Base-by-base conservation (phyloP, 164 flowering plant genomes). In the Saururus chinensis region DNA sequence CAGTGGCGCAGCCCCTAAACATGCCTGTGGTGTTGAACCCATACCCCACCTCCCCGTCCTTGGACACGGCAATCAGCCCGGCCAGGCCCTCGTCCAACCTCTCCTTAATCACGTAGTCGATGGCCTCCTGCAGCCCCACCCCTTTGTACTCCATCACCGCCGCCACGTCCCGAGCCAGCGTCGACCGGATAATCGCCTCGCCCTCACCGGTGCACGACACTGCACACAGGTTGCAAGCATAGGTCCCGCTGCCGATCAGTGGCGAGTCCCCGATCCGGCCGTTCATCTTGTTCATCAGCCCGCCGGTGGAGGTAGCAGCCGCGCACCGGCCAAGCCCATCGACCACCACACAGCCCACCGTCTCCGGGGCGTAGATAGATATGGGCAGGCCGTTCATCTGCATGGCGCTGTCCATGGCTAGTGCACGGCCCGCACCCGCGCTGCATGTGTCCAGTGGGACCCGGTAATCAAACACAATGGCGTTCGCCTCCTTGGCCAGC, bases 81-180 rank as follows among this genome's bases (percentile, higher is more conserved):
- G 97, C 99, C 64, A 63, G 35, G 24, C 99, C 99, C 37, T 83
- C 83, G 24, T 90, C 96, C 35, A 93, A 69, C 78, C 93, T 76
- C 60, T 82, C 81, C 65, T 78, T 81, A 8, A 93, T 76, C 65
- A 85, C 97, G 64, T 37, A 88, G 57, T 85, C 88, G 59, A 88
- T 92, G 0, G 98, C 98, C 41, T 90, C 89, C 53, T 90, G 86
- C 1, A 93, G 82, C 9, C 59, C 64, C 56, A 87, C n/a, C 6
- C 89, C 98, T 72, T 87, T 90, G 78, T 88, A 90, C 78, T 93
- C 98, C 98, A 93, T 93, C 72, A 93, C 87, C 0, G 97, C 98
- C n/a, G 95, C 92, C 61, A 93, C 92, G 4, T 93, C 98, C 8
- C 98, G 75, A 0, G 95, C 91, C 64, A 93, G 77, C 2, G 98